Base-by-base conservation (phyloP, 129 eudicot species). In the Oenanthe sinensis region DNA sequence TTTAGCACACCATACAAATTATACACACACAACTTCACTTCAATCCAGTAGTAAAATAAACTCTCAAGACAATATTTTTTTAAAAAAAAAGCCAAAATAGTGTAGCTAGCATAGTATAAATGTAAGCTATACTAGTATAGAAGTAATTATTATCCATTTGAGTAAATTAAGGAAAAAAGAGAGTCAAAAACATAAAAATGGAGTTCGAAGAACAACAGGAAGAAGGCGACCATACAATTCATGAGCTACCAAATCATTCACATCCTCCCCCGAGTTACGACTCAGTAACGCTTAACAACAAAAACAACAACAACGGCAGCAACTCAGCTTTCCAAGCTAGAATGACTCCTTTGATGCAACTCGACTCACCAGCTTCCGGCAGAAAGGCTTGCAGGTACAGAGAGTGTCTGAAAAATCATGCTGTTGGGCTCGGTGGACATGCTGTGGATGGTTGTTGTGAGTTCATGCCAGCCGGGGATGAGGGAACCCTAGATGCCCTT, bases 321-420 rank as follows among this genome's bases (percentile, higher is more conserved):
- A 33, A 4, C 30, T 52, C 79, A 80, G 68, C 81, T 47, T 65
- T 20, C 79, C 79, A 36, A 15, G 50, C 77, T 20, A 75, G 78
- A 75, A 81, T 83, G 74, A 39, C 79, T 30, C 82, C 81, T 14
- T 80, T 60, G 19, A 50, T 47, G 36, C 46, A 63, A 14, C 43
- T 67, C 72, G 77, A 76, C 13, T 48, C 83, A 33, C 78, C 82
- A 12, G 30, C 65, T 22, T 12, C 65, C 10, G 65, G 65, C 2
- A 36, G 36, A n/a, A 26, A 62, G 60, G 24, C 82, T 15, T 16
- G 58, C 20, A 69, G 87, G 44, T 92, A 87, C 86, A 28, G 79
- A n/a, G 97, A 92, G 80, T 92, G 97, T 45, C 46, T 85, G 20
- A 92, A 92, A 77, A 92, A 92, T 83, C 95, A 92, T 68, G 97